These are phyloP conservation scores for Amoebophrya sp. DNA, from an alignment of 169 alveolate species.

Conservation along the genomic window DNA sequence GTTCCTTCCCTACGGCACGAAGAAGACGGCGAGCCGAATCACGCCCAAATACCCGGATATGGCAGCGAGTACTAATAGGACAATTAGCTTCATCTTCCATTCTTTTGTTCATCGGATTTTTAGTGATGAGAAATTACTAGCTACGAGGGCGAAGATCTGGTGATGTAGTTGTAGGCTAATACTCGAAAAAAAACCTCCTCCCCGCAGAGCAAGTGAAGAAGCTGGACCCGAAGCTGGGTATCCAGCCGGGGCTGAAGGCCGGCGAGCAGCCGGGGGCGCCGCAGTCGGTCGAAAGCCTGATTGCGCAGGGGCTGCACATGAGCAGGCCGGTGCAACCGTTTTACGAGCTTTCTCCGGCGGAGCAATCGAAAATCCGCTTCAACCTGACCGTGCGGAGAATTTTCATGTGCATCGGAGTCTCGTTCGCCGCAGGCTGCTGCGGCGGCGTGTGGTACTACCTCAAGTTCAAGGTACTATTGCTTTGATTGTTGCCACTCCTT, in stretches of 20 bases:
- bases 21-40: neutral
- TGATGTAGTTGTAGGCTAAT: too few relatives aligned
- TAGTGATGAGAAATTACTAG: too few relatives aligned
- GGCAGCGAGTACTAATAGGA: neutral
- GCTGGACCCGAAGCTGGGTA: neutral
- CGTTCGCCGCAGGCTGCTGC: neutral
- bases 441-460: slow-evolving; percentile 2
- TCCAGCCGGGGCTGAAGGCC: neutral
- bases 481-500: too few relatives aligned
- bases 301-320: neutral
- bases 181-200: too few relatives aligned
- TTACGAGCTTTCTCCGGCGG: neutral
- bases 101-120: too few relatives aligned
- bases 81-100: too few relatives aligned
- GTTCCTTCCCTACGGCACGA: neutral
- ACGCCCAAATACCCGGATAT: neutral
- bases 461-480: neutral
- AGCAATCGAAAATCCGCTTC: neutral
- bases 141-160: too few relatives aligned
- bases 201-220: neutral
- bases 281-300: neutral
- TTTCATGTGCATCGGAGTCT: neutral
- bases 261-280: neutral
- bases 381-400: neutral
- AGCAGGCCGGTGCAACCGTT: neutral